Percentiles rank a stretch among this genome's conserved stretches.
These are phyloP conservation scores for Mycena sanguinolenta DNA, from an alignment of 768 basidiomycete genomes.

Conservation along the genomic window DNA sequence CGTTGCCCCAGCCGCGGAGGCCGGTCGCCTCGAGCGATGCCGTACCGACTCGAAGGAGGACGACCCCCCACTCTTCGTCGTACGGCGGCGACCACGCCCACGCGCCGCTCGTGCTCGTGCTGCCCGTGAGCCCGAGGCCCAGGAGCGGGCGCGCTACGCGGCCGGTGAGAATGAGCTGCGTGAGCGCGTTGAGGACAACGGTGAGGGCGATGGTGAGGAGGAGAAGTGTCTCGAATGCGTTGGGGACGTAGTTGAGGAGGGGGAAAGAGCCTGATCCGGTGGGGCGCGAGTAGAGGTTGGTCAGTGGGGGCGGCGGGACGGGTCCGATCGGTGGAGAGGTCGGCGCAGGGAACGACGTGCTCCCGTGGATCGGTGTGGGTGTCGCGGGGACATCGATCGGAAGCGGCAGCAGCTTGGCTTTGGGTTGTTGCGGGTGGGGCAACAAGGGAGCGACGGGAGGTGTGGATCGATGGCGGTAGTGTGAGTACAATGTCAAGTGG, in stretches of 20 bases:
- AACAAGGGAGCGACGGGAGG: constrained; percentile 29
- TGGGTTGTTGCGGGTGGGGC: constrained; percentile 32
- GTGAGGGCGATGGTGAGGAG: constrained; percentile 70
- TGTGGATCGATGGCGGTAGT: constrained; percentile 34
- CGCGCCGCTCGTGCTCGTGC: constrained; percentile 33
- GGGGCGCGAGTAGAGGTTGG: constrained; percentile 31
- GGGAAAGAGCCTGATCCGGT: constrained; percentile 61
- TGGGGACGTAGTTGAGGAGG: constrained; percentile 80
- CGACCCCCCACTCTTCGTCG: constrained; percentile 57
- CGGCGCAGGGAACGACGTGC: constrained; percentile 29
- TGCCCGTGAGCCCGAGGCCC: constrained; percentile 55
- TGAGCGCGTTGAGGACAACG: constrained; percentile 69
- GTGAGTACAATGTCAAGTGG: constrained; percentile 68
- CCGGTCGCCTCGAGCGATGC: constrained; percentile 84
- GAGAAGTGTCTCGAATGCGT: constrained; percentile 77
- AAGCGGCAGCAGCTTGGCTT: constrained; percentile 13
- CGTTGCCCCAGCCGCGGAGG: constrained; percentile 79
- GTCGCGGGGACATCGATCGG: constrained; percentile 12
- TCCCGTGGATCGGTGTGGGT: not conserved
- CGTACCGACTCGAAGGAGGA: constrained; percentile 78
- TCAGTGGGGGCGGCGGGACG: not conserved
- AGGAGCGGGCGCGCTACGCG: constrained; percentile 71
- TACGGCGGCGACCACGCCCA: constrained; percentile 45
- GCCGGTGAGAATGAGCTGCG: constrained; percentile 76
- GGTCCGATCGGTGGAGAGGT: constrained; percentile 21